Evolutionary conservation across 2,329 filamentous ascomycete species (phyloP), one percentile per base, ranked within the genome.

Genomic region (Ophiocordyceps sinensis): DNA sequence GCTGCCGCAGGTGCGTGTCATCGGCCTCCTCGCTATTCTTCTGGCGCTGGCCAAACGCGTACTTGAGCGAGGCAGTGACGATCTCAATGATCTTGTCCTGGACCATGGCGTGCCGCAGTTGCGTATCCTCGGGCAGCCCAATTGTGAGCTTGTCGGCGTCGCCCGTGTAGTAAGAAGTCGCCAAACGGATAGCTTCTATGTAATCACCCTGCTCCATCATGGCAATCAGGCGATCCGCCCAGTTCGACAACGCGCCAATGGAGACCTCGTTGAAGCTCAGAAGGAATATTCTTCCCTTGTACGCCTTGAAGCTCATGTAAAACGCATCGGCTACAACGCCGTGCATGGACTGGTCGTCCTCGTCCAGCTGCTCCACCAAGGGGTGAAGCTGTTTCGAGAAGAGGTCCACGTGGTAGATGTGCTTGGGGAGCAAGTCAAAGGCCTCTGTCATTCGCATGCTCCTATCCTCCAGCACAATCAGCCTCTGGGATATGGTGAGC

Each of bases 201-300:
- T 94, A 94, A 60, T 96, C 87, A n/a, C 91, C 91, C 43, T 87
- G 77, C 57, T 96, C 88, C 85, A 98, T 95, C 50, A 96, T 70
- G 0, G 89, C 88, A 49, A 95, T 79, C 15, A 98, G 67, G 34
- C 91, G 74, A 59, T 98, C 91, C 3, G 91, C 89, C 91, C 91
- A 98, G 51, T 98, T 98, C 1, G 91, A 96, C 29, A 98, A 64
- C 5, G 83, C 84, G 2, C 91, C 91, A 38, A 96, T 85, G 0
- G 86, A 85, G 34, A 95, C 68, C 54, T 96, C 89, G 54, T 89
- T 91, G 63, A 89, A 88, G n/a, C 91, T 88, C 9, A 98, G 70
- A 4, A 96, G 65, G 54, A 98, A 98, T 30, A 95, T 69, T 28
- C 89, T 77, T 5, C 91, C 88, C 60, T 96, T 98, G 64, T 96